These are phyloP conservation scores for Lodderomyces parapsilosis DNA, from an alignment of 1,139 yeast species.

Conservation along the genomic window DNA sequence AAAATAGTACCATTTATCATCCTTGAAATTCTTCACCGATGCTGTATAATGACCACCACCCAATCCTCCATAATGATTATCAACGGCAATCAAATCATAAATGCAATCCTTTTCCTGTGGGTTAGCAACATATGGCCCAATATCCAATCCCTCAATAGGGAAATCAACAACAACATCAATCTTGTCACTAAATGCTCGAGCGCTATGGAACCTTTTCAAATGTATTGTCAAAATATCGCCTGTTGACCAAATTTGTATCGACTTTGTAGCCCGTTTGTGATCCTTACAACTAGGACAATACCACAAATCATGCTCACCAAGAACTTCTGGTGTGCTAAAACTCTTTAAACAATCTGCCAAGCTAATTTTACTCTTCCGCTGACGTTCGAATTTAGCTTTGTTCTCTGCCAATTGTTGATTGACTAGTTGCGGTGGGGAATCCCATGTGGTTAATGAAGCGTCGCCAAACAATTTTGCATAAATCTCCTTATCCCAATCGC, in stretches of 20 bases:
- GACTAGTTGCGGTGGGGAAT: constrained; percentile 44
- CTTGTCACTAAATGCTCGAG: constrained; percentile 84
- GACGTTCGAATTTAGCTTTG: constrained; percentile 36
- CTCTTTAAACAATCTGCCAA: constrained; percentile 72
- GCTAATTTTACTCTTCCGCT: constrained; percentile 52
- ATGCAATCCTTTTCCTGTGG: constrained; percentile 34
- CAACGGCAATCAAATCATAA: constrained; percentile 90
- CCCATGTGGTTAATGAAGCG: constrained; percentile 52
- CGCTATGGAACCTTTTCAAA: constrained; percentile 85
- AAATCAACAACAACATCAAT: constrained; percentile 82
- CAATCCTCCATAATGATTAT: constrained; percentile 92
- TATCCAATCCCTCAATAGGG: constrained; percentile 81
- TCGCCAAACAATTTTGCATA: constrained; percentile 52
- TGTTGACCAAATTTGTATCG: constrained; percentile 85
- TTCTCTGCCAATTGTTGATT: constrained; percentile 54
- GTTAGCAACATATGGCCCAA: constrained; percentile 53
- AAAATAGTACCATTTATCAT: constrained; percentile 82
- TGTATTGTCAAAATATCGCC: constrained; percentile 92
- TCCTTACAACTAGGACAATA: constrained; percentile 88
- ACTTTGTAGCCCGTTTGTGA: constrained; percentile 87
- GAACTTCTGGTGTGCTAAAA: constrained; percentile 79
- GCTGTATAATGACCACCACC: constrained; percentile 99
- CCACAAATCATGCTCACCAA: constrained; percentile 92
- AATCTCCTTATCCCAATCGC: constrained; percentile 64
- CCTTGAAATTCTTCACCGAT: constrained; percentile 75